Conservation (phyloP, 306 rosid species). For the barrel medic (Medicago truncatula) region MtrunA17r5.0-ANR NC_053044.1:31854501-31855000, state of each 20-base stretch:
- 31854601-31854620: conserved; percentile 7
- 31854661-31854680: background rate
- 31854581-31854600: background rate
- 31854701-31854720: conserved; percentile 1
- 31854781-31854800: no score
- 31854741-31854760: background rate
- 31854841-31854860: no score
- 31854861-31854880: no score
- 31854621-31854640: conserved; percentile 3
- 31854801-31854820: no score
- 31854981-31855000: background rate
- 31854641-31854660: background rate
- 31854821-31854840: no score
- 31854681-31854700: background rate
- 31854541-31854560: background rate
- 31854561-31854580: background rate
- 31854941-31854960: conserved; percentile 4
- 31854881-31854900: no score
- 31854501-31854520: background rate
- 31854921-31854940: no score
- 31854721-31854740: conserved; percentile 1
- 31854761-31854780: background rate
- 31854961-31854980: conserved; percentile 12
- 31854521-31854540: background rate
- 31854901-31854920: no score